Percentiles rank a stretch among this genome's conserved stretches.
phyloP scores from a whole-genome alignment of 208 protist genomes.

The Phytomonas sp. region DNA sequence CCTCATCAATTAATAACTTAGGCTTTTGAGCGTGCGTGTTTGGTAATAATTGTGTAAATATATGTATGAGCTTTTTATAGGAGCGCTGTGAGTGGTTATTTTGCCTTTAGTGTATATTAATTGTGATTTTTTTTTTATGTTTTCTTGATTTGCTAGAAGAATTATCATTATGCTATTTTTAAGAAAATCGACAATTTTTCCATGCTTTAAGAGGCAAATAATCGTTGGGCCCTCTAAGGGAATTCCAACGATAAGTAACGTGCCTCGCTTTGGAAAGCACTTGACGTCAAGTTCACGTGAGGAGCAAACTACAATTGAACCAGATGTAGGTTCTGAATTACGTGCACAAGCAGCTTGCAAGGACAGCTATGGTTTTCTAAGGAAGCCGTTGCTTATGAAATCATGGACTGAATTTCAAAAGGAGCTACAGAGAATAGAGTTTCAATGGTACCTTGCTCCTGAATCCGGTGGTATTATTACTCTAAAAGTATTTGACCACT shows the following conservation, averaged over 20 bases:
- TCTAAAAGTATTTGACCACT: constrained; percentile 51
- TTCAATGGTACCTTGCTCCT: constrained; percentile 49
- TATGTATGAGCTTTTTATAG: too few relatives aligned
- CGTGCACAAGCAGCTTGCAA: constrained; percentile 21
- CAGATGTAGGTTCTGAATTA: neutral
- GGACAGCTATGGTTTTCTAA: constrained; percentile 65
- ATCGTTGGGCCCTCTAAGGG: constrained; percentile 27
- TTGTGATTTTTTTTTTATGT: neutral
- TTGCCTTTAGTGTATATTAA: neutral
- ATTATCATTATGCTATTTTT: neutral
- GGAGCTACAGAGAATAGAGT: constrained; percentile 55
- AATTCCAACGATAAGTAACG: constrained; percentile 15
- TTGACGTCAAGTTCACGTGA: neutral
- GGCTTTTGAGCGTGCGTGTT: too few relatives aligned
- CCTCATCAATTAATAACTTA: too few relatives aligned
- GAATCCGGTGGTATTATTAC: constrained; percentile 30
- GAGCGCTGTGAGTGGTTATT: too few relatives aligned
- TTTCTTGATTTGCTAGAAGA: neutral
- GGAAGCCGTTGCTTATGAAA: constrained; percentile 50
- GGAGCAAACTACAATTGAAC: neutral
- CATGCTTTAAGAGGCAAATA: constrained; percentile 10
- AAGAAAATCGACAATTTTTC: neutral
- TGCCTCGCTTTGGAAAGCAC: constrained; percentile 27
- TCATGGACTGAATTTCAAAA: constrained; percentile 57
- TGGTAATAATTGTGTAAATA: too few relatives aligned